Evolutionary conservation across 2,329 filamentous ascomycete genomes (phyloP).

Genomic region (Endoconidiophora laricicola): DNA sequence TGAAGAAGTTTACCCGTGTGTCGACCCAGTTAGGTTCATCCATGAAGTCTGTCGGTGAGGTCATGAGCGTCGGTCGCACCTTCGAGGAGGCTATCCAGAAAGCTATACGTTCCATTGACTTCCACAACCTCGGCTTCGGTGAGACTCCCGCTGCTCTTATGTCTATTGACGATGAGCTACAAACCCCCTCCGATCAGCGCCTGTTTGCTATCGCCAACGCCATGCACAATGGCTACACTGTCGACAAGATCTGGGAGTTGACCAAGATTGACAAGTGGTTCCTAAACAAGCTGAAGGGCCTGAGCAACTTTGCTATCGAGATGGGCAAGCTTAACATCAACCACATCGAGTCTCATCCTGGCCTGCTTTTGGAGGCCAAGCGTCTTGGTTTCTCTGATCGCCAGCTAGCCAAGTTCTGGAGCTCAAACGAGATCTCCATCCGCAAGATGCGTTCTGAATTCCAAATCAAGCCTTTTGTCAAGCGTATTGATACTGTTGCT

Average conservation of each 20-base stretch:
- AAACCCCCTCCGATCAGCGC: constrained; percentile 93
- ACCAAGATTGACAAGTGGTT: constrained; percentile 99
- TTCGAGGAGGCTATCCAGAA: constrained; percentile 99
- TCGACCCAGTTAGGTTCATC: constrained; percentile 91
- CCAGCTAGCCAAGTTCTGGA: constrained; percentile 86
- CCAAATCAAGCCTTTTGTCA: constrained; percentile 75
- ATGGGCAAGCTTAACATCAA: constrained; percentile 51
- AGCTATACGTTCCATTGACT: constrained; percentile 88
- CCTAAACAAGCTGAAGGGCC: constrained; percentile 72
- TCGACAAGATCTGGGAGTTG: constrained; percentile 95
- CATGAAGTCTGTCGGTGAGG: constrained; percentile 99
- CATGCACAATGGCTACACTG: constrained; percentile 83
- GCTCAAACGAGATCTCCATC: constrained; percentile 83
- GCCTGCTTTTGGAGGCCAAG: constrained; percentile 69
- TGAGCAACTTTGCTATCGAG: constrained; percentile 73
- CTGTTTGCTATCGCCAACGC: constrained; percentile 96
- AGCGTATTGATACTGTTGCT: constrained; percentile 97
- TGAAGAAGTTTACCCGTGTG: constrained; percentile 97
- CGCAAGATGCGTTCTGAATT: constrained; percentile 70
- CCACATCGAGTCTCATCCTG: constrained; percentile 46
- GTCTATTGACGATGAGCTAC: constrained; percentile 89
- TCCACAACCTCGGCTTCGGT: constrained; percentile 87
- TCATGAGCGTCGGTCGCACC: constrained; percentile 92
- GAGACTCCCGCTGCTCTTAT: constrained; percentile 75
- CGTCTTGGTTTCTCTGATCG: constrained; percentile 86